Evolutionary conservation across 2,329 filamentous ascomycete species (phyloP).

Genomic region (Exophiala mesophila): DNA sequence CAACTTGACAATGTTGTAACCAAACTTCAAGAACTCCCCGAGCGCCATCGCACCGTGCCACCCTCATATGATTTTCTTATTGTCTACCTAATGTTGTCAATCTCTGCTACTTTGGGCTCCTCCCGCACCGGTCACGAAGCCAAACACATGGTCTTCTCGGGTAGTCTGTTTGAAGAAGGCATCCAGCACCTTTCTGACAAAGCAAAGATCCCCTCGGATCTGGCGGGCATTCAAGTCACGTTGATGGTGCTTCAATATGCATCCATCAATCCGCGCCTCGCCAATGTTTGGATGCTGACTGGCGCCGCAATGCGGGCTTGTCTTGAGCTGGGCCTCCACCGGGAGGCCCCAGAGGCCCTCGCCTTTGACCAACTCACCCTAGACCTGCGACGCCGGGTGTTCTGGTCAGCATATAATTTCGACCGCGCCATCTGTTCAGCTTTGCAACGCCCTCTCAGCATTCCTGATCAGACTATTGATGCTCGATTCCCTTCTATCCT

Average conservation of each 20-base stretch:
- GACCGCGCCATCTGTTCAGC: slow-evolving; percentile 29
- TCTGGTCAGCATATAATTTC: slow-evolving; percentile 29
- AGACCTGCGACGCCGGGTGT: slow-evolving; percentile 27
- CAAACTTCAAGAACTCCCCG: slow-evolving; percentile 23
- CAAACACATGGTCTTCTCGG: slow-evolving; percentile 32
- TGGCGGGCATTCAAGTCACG: slow-evolving; percentile 27
- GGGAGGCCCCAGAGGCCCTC: slow-evolving; percentile 24
- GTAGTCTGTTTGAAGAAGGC: slow-evolving; percentile 32
- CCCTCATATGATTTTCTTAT: slow-evolving; percentile 32
- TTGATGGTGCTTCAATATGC: slow-evolving; percentile 28
- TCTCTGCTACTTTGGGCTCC: slow-evolving; percentile 31
- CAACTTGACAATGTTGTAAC: slow-evolving; percentile 27
- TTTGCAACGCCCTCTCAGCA: slow-evolving; percentile 28
- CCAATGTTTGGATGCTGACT: slow-evolving; percentile 29
- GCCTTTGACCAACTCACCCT: slow-evolving; percentile 25
- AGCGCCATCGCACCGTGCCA: slow-evolving; percentile 20
- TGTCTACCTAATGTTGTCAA: slow-evolving; percentile 32
- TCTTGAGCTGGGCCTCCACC: slow-evolving; percentile 28
- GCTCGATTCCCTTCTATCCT: slow-evolving; percentile 25
- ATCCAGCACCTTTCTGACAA: slow-evolving; percentile 31
- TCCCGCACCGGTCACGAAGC: slow-evolving; percentile 31
- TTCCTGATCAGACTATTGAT: slow-evolving; percentile 28
- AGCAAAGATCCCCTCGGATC: slow-evolving; percentile 28
- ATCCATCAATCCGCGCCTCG: slow-evolving; percentile 27
- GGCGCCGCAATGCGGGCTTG: slow-evolving; percentile 29